Base-by-base conservation (phyloP, 768 basidiomycete species). In the Cyathus striatus region DNA sequence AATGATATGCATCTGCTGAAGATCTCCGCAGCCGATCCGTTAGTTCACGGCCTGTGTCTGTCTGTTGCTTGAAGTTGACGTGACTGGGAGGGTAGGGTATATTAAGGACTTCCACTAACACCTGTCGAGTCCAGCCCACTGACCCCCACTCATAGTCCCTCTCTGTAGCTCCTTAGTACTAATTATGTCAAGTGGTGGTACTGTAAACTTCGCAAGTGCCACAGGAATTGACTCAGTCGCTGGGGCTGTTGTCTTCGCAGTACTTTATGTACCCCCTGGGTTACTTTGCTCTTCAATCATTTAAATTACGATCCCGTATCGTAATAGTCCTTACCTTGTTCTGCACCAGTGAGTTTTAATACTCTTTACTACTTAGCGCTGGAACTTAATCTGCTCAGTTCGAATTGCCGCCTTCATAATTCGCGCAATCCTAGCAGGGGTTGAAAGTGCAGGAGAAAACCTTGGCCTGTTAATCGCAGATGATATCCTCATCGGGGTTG, bases 371-470 rank as follows among this genome's bases (percentile, higher is more conserved):
- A 27, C 27, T 17, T 30, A n/a, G n/a, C n/a, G n/a, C n/a, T n/a
- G n/a, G n/a, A n/a, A n/a, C n/a, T n/a, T n/a, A n/a, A n/a, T n/a
- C n/a, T n/a, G n/a, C n/a, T 45, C n/a, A 75, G 72, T 73, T 36
- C 68, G 72, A 20, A 41, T 68, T 5, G 49, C 56, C 3, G 70
- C 69, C 0, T 76, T 72, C 41, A 45, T 58, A 2, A 58, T 73
- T 2, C 66, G 72, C 2, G 66, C 68, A 1, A 43, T 66, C 5
- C 44, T 73, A 16, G 60, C 64, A 13, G 60, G 55, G 3, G 55
- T 57, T 1, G 54, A 52, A 0, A 51, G 58, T 4, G 63, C 55
- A 5, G 68, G 63, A 26, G 49, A 64, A 10, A 62, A 56, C 23
- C 43, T 67, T 2, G 41, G 40, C 9, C 43, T 69, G 12, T 54